Evolutionary conservation across 768 basidiomycete species (phyloP), one percentile per base, ranked within the genome.

Genomic region (Leccinum aurantiacum): DNA sequence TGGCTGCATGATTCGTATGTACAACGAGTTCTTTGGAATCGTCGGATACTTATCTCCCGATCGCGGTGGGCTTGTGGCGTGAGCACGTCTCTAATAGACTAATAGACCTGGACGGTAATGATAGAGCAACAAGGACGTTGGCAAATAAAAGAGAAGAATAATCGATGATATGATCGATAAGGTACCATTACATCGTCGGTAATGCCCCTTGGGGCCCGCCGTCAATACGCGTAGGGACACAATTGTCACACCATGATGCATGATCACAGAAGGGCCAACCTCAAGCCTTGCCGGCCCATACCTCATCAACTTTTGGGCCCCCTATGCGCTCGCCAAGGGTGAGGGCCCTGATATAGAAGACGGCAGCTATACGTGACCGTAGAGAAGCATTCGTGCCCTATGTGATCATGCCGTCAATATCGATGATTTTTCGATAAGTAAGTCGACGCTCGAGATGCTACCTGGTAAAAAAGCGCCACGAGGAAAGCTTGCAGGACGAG

Each of bases 261-360:
- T 24, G 24, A 24, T 24, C 29, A 29, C 14, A 25, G 48, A 31
- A 49, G 29, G 27, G 48, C 29, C 17, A 17, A 57, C 10, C 71
- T 81, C 78, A 90, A 69, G 82, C 88, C 63, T 75, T 76, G 67
- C 81, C 84, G 59, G 73, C 80, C 66, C 78, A 84, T 49, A 82
- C 85, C 76, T 79, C 82, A 69, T 88, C 85, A 64, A 75, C 79
- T 71, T 86, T 87, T 47, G 84, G 83, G 63, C 82, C 57, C 57
- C 77, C 80, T 78, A 91, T 88, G 56, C 69, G 77, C 76, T 95
- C 93, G 68, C 87, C 89, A 19, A 83, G 78, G 61, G 80, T 71
- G 46, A 86, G 76, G 13, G 91, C 90, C 86, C 3, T 82, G 14
- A 75, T 73, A 67, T 93, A 96, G 68, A 86, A 86, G 57, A 80